Conservation (phyloP, 306 rosid species). For the Styphnolobium japonicum region DNA sequence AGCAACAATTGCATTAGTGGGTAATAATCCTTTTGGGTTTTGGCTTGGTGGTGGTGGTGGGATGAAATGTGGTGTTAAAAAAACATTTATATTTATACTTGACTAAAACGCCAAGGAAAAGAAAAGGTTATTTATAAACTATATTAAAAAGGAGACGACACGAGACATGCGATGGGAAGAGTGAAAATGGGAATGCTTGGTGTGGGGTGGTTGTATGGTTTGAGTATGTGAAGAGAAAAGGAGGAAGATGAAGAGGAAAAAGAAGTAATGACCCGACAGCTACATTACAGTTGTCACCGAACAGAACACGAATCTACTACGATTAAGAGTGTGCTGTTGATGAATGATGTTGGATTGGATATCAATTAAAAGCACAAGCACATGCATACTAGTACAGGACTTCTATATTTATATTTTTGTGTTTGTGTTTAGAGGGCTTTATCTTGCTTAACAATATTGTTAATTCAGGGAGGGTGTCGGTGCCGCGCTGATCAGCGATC, state of each 20-base stretch:
- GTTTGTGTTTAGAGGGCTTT: neutral
- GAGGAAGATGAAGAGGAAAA: neutral
- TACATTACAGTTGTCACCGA: conserved; percentile 61
- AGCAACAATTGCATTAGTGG: neutral
- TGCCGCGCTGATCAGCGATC: neutral
- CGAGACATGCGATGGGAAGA: neutral
- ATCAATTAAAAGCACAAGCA: neutral
- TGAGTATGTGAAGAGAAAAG: neutral
- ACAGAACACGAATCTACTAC: neutral
- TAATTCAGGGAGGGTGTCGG: neutral
- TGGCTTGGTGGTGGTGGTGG: neutral
- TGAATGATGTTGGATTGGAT: neutral
- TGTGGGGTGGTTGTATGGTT: neutral
- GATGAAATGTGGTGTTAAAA: neutral
- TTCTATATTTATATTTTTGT: neutral
- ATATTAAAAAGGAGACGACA: neutral
- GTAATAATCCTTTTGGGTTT: too few relatives aligned
- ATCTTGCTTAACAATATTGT: neutral
- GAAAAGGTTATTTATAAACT: neutral
- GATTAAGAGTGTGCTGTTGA: neutral
- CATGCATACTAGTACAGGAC: neutral
- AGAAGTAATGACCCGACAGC: conserved; percentile 39
- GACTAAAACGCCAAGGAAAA: neutral
- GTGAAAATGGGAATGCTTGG: conserved; percentile 4
- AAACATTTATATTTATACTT: neutral